Base-by-base conservation (phyloP, 805 yeast species). In the Ogataea siamensis region DNA sequence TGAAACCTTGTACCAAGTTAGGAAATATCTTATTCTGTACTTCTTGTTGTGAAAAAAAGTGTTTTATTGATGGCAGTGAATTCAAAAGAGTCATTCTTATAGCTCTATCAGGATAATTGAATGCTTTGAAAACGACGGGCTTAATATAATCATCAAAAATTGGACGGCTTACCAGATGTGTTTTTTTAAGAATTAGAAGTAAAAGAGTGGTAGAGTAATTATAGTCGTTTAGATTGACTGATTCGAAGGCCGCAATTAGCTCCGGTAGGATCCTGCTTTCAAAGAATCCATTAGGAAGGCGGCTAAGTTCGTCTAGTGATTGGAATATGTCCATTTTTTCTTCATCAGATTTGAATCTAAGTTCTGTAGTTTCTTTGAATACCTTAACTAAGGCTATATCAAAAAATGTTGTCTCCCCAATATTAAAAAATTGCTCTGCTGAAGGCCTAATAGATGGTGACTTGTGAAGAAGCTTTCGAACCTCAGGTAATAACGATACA, bases 1-100 rank as follows among this genome's bases (percentile, higher is more conserved):
- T 76, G 52, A 91, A 83, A 0, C 99, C 98, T 12, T 83, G 78
- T n/a, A 81, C 63, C 50, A 85, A 68, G 32, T 73, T 72, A 7
- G 76, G 75, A 58, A 85, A 87, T 1, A 93, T 71, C 47, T 75
- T 78, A 47, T 73, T 79, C 46, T 82, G 82, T 4, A 89, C 74
- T 20, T 83, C 87, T 29, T 72, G 61, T 26, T 76, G 76, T 2
- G 76, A 67, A 15, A 87, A 57, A 24, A 60, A 59, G 1, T 64
- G 66, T 18, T 78, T 66, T 43, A 74, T 77, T 11, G 65, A 58
- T 0, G 88, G 80, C 39, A 91, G 62, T 31, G 77, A 66, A 14
- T 76, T 76, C 41, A 91, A 67, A 19, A 93, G 63, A n/a, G 80
- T 68, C 50, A 87, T 70, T 39, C 98, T 68, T 3, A 87, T 70